A percentile compares a stretch with the other conserved stretches of the same genome.
Conservation (phyloP, 441 rosid genomes). For the Mallotus repandus region DNA sequence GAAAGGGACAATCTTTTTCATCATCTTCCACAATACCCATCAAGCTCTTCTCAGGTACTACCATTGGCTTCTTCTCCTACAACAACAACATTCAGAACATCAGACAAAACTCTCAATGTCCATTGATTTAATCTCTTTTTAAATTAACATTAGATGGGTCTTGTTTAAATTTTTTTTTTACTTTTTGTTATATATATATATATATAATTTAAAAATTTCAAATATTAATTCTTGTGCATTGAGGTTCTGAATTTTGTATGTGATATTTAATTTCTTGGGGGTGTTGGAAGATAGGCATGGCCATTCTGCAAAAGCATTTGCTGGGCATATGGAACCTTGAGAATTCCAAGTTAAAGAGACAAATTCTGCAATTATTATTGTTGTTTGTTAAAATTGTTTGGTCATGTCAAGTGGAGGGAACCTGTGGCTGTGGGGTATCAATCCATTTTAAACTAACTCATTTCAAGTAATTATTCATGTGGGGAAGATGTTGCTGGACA, state of each 20-base stretch:
- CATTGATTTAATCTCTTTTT: conserved; percentile 20
- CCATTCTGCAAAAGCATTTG: conserved; percentile 6
- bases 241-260: conserved; percentile 2
- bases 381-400: conserved; percentile 4
- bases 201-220: conserved; percentile 11
- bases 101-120: conserved; percentile 35
- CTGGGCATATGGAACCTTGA: conserved; percentile 24
- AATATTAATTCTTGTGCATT: conserved; percentile 18
- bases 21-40: conserved; percentile 37
- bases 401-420: conserved; percentile 17
- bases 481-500: too few species aligned
- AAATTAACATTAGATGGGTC: conserved; percentile 19
- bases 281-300: background rate
- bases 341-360: conserved; percentile 29
- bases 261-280: background rate
- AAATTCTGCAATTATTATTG: conserved; percentile 21
- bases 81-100: conserved; percentile 46
- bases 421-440: conserved; percentile 25
- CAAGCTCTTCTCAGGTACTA: conserved; percentile 63
- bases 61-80: conserved; percentile 56
- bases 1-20: conserved; percentile 34
- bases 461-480: too few species aligned
- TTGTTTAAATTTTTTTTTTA: conserved; percentile 18
- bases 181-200: conserved; percentile 2
- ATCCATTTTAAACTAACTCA: too few species aligned